Evolutionary conservation across 1,139 yeast genomes (phyloP).

Genomic region (Hyphopichia burtonii): DNA sequence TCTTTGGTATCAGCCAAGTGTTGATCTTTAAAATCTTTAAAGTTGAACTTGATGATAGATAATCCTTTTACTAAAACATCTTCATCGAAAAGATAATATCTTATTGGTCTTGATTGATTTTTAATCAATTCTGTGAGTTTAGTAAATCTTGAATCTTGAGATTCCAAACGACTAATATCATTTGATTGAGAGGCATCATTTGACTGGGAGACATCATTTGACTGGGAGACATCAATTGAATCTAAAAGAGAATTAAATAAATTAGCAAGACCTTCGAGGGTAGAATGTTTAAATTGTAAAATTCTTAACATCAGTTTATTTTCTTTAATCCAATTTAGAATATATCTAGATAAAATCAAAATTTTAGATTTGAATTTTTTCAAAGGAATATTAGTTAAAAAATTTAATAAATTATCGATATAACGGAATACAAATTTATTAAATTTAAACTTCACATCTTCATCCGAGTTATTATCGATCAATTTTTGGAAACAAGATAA

Average conservation of each 20-base stretch:
- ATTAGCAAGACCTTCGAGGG: conserved; percentile 28
- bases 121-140: conserved; percentile 10
- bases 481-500: conserved; percentile 21
- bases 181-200: background rate
- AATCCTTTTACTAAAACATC: conserved; percentile 65
- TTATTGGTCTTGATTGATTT: conserved; percentile 25
- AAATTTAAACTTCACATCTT: conserved; percentile 10
- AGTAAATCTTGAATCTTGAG: conserved; percentile 4
- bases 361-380: conserved; percentile 10
- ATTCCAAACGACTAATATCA: background rate
- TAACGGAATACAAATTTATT: conserved; percentile 25
- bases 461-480: conserved; percentile 3
- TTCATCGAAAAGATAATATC: conserved; percentile 59
- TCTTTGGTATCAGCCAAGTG: conserved; percentile 32
- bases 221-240: conserved; percentile 6
- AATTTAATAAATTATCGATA: conserved; percentile 33
- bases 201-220: background rate
- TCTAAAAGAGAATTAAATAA: conserved; percentile 26
- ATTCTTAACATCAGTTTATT: conserved; percentile 40
- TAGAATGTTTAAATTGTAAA: conserved; percentile 30
- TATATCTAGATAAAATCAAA: conserved; percentile 40
- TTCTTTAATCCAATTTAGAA: conserved; percentile 54
- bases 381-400: conserved; percentile 19
- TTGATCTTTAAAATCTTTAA: conserved; percentile 62
- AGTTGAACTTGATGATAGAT: conserved; percentile 48